Conservation (phyloP, 306 rosid genomes). For the Dryas octopetala region DNA sequence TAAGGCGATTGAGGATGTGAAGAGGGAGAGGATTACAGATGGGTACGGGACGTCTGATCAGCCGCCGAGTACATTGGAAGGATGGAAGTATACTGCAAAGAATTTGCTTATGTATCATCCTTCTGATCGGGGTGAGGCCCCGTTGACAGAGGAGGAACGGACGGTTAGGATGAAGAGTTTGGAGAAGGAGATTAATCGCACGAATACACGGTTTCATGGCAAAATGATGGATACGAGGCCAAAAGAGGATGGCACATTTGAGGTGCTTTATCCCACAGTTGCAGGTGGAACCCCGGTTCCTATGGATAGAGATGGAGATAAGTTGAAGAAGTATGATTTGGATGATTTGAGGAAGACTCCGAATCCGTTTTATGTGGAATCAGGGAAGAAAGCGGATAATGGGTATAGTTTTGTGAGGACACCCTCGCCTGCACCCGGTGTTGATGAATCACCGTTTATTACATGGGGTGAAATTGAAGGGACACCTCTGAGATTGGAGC, state of each 20-base stretch:
- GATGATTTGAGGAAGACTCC: constrained; percentile 96
- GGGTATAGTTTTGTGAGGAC: constrained; percentile 87
- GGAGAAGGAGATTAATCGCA: constrained; percentile 70
- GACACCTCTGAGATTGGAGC: constrained; percentile 86
- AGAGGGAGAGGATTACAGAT: constrained; percentile 87
- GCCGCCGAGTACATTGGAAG: constrained; percentile 82
- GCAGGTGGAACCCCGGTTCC: constrained; percentile 76
- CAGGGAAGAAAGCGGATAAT: constrained; percentile 74
- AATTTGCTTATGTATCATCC: constrained; percentile 97
- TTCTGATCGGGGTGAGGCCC: constrained; percentile 81
- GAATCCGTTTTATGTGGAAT: constrained; percentile 71
- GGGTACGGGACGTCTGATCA: constrained; percentile 93
- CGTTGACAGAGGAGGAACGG: constrained; percentile 77
- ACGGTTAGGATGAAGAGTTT: constrained; percentile 64
- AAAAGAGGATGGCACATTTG: constrained; percentile 64
- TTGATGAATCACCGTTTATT: constrained; percentile 80
- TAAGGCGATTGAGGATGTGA: constrained; percentile 62
- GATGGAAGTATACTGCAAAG: constrained; percentile 82
- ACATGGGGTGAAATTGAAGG: constrained; percentile 99
- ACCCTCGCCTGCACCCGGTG: constrained; percentile 95
- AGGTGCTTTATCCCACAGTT: constrained; percentile 75
- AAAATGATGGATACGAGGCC: constrained; percentile 78
- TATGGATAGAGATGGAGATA: constrained; percentile 67
- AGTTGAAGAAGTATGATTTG: constrained; percentile 85
- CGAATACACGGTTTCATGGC: constrained; percentile 77